phyloP scores from a whole-genome alignment of 306 rosid genomes.

The Begonia peltatifolia region DNA sequence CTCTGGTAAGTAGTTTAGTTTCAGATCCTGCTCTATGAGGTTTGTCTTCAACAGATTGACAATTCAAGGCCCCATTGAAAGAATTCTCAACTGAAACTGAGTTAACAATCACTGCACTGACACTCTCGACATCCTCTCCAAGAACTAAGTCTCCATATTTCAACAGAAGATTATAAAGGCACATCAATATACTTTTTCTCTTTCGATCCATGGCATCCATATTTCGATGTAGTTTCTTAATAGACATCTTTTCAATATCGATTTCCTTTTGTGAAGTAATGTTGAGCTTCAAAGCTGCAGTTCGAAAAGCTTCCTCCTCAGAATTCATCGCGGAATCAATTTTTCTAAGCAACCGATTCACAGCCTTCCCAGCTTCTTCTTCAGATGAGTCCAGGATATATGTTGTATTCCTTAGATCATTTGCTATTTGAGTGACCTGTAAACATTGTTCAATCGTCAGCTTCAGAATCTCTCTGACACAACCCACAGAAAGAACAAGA shows the following conservation, averaged over 20 bases:
- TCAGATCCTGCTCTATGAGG: conserved; percentile 8
- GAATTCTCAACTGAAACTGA: conserved; percentile 18
- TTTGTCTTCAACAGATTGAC: conserved; percentile 17
- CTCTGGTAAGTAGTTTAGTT: background rate
- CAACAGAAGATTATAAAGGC: conserved; percentile 38
- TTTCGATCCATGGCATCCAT: conserved; percentile 23
- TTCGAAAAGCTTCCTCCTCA: conserved; percentile 35
- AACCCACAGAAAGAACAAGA: background rate
- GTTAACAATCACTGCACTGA: conserved; percentile 15
- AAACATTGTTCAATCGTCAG: conserved; percentile 20
- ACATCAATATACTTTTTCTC: conserved; percentile 40
- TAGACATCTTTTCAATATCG: conserved; percentile 48
- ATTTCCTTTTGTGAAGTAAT: conserved; percentile 42
- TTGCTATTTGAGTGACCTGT: conserved; percentile 62
- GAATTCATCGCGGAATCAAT: conserved; percentile 30
- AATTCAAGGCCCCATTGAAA: conserved; percentile 13
- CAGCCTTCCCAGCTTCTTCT: conserved; percentile 56
- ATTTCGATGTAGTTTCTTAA: conserved; percentile 32
- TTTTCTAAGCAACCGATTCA: conserved; percentile 36
- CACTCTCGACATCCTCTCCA: conserved; percentile 25
- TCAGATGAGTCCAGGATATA: conserved; percentile 47
- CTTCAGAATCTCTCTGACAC: conserved; percentile 6
- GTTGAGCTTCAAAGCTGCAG: conserved; percentile 44
- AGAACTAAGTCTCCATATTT: conserved; percentile 27
- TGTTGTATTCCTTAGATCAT: conserved; percentile 39